Evolutionary conservation across 2,329 filamentous ascomycete genomes (phyloP).

Genomic region (Cryphonectria parasitica): DNA sequence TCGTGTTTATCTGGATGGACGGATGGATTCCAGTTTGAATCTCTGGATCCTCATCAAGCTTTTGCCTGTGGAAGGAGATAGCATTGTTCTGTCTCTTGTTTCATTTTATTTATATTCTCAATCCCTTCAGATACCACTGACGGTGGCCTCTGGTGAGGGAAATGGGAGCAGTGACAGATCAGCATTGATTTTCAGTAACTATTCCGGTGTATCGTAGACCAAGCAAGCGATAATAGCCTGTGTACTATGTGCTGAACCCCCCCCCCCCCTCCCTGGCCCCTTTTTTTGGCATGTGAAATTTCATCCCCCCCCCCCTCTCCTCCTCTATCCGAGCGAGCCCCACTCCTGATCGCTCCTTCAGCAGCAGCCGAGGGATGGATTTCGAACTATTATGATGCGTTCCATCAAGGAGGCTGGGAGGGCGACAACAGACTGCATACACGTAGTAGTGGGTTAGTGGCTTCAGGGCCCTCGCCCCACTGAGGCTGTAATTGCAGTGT

Average conservation of each 20-base stretch:
- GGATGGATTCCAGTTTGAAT: not conserved
- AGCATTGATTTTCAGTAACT: not conserved
- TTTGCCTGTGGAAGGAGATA: not conserved
- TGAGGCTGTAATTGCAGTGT: not conserved
- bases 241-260: not conserved
- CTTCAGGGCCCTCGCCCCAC: not conserved
- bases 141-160: not conserved
- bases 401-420: not conserved
- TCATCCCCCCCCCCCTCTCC: not conserved
- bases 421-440: not conserved
- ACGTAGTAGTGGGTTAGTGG: not conserved
- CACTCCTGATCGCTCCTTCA: not conserved
- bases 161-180: not conserved
- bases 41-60: not conserved
- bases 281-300: not conserved
- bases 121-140: not conserved
- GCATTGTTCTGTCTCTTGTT: not conserved
- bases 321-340: not conserved
- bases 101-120: not conserved
- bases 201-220: not conserved
- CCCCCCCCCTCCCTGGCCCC: no score
- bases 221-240: not conserved
- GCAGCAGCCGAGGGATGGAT: not conserved
- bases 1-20: not conserved
- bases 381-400: not conserved